A percentile compares a stretch with the other conserved stretches of the same genome.
phyloP scores from a whole-genome alignment of 768 basidiomycete genomes.

The Dentipellis fragilis region DNA sequence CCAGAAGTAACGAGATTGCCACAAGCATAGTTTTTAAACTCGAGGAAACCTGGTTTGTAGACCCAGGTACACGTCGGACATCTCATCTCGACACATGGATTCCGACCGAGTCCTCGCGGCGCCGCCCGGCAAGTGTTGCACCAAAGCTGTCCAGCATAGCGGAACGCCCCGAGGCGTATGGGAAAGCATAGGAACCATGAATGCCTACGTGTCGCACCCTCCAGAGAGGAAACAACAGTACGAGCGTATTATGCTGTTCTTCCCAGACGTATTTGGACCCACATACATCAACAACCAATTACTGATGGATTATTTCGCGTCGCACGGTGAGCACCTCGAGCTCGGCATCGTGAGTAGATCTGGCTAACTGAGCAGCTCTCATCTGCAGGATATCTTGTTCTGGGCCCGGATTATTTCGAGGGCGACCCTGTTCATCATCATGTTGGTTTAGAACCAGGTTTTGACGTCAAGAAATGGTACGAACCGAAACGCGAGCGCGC shows the following conservation, averaged over 20 bases:
- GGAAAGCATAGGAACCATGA: not conserved
- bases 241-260: not conserved
- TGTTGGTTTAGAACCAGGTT: not conserved
- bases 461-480: not conserved
- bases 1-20: too few species aligned
- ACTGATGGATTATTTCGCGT: not conserved
- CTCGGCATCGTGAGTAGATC: too few species aligned
- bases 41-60: too few species aligned
- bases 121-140: not conserved
- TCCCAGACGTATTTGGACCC: not conserved
- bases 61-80: too few species aligned
- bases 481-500: not conserved
- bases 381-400: constrained; percentile 1
- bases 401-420: constrained; percentile 3
- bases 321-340: not conserved
- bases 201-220: not conserved
- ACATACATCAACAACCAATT: not conserved
- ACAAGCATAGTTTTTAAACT: too few species aligned
- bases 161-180: not conserved
- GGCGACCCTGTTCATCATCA: not conserved
- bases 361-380: too few species aligned
- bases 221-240: not conserved
- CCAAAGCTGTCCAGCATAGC: not conserved
- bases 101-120: not conserved
- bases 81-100: too few species aligned